Evolutionary conservation across 2,329 filamentous ascomycete genomes (phyloP).

Genomic region (Fusarium citri): DNA sequence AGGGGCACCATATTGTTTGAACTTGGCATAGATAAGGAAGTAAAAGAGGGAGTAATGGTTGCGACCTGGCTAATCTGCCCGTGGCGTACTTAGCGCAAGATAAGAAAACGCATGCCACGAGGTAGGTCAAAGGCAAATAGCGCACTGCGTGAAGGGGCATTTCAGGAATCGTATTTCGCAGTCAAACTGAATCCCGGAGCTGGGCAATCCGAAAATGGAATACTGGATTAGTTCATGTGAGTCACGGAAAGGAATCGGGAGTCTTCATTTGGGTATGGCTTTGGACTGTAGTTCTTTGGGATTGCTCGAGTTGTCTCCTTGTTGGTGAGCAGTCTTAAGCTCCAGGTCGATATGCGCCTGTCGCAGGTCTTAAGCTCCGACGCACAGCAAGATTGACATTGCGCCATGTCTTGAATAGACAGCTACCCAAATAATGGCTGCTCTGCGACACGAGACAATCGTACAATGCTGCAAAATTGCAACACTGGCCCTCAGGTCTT

Average conservation of each 20-base stretch:
- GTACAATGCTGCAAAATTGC: neutral
- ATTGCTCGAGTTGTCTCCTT: neutral
- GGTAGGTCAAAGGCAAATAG: conserved; percentile 7
- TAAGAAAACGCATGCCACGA: conserved; percentile 30
- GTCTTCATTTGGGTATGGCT: conserved; percentile 21
- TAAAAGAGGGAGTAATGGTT: conserved; percentile 1
- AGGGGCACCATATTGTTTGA: neutral
- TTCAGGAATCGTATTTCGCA: neutral
- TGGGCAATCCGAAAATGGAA: neutral
- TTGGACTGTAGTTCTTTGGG: neutral
- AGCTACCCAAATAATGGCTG: neutral
- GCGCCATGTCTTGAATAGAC: neutral
- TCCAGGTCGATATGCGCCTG: neutral
- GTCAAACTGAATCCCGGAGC: neutral
- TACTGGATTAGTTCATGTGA: neutral
- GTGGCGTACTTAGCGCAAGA: conserved; percentile 40
- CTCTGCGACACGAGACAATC: neutral
- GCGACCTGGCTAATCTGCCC: conserved; percentile 7
- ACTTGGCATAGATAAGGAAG: conserved; percentile 32
- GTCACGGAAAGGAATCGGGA: conserved; percentile 15
- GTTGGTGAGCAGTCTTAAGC: neutral
- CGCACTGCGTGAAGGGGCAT: neutral
- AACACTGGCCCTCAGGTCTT: neutral
- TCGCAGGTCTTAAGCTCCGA: neutral
- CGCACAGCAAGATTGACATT: neutral